Evolutionary conservation across 1,139 yeast species (phyloP).

Genomic region (Hansenula sp.): DNA sequence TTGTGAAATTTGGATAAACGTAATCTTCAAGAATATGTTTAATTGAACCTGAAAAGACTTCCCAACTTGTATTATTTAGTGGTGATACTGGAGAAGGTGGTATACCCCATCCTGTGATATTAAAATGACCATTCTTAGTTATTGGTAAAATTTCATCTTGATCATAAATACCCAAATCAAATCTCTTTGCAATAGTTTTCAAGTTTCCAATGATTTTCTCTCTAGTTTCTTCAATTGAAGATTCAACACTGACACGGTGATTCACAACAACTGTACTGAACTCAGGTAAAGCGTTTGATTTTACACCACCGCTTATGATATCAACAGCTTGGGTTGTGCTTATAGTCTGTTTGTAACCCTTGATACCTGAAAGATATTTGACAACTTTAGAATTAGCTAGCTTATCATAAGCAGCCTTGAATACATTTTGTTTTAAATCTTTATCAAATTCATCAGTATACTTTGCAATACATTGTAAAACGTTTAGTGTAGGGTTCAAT

Average conservation of each 20-base stretch:
- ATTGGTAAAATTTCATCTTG: slow-evolving; percentile 25
- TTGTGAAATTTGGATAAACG: slow-evolving; percentile 24
- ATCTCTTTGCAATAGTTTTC: slow-evolving; percentile 37
- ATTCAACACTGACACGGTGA: slow-evolving; percentile 50
- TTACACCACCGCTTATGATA: slow-evolving; percentile 55
- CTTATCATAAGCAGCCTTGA: slow-evolving; percentile 24
- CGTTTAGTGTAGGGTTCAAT: slow-evolving; percentile 44
- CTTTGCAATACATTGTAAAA: slow-evolving; percentile 43
- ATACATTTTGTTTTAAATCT: background rate
- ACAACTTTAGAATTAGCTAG: slow-evolving; percentile 38
- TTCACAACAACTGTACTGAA: slow-evolving; percentile 48
- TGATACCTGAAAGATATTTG: slow-evolving; percentile 25
- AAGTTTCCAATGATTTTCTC: slow-evolving; percentile 37
- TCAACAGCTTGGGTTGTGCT: slow-evolving; percentile 61
- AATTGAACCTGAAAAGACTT: slow-evolving; percentile 48
- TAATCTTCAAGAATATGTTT: slow-evolving; percentile 50
- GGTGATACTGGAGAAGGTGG: slow-evolving; percentile 64
- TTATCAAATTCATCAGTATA: slow-evolving; percentile 26
- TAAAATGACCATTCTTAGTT: slow-evolving; percentile 37
- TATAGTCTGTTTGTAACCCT: slow-evolving; percentile 34
- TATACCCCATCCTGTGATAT: slow-evolving; percentile 30
- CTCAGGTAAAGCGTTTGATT: slow-evolving; percentile 69
- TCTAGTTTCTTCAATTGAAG: slow-evolving; percentile 38
- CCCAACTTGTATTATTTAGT: slow-evolving; percentile 42
- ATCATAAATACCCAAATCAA: slow-evolving; percentile 43